These are phyloP conservation scores for Kuraishia ogatae DNA, from an alignment of 805 yeast genomes.

Conservation along the genomic window DNA sequence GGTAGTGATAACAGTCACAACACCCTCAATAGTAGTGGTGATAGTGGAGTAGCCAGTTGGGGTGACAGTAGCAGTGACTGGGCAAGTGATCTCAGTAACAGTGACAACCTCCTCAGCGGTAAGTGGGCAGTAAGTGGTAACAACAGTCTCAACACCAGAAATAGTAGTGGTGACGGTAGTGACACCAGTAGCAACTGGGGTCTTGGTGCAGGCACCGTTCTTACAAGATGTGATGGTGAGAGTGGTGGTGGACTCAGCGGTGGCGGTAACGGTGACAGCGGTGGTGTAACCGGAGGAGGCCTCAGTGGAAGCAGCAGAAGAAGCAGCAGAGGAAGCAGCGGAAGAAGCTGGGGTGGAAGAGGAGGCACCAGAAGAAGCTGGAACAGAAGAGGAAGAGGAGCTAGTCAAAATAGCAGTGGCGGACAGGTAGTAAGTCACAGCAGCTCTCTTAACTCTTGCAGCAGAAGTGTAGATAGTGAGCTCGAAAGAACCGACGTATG, in stretches of 20 bases:
- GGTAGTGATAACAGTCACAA: slow-evolving; percentile 15
- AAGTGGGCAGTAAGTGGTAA: slow-evolving; percentile 19
- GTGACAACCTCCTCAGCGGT: slow-evolving; percentile 6
- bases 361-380: slow-evolving; percentile 3
- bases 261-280: slow-evolving; percentile 13
- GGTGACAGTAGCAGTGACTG: background rate
- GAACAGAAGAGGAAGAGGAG: slow-evolving; percentile 2
- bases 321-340: slow-evolving; percentile 4
- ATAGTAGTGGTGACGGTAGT: slow-evolving; percentile 6
- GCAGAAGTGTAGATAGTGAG: slow-evolving; percentile 11
- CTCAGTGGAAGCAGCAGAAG: slow-evolving; percentile 7
- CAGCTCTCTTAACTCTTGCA: slow-evolving; percentile 15
- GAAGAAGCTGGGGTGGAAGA: slow-evolving; percentile 2
- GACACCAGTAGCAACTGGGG: slow-evolving; percentile 5
- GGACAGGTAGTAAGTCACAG: slow-evolving; percentile 14
- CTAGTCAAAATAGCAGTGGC: slow-evolving; percentile 11
- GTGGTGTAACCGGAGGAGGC: slow-evolving; percentile 9
- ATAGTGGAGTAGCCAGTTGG: slow-evolving; percentile 12
- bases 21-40: slow-evolving; percentile 7
- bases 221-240: slow-evolving; percentile 5
- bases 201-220: slow-evolving; percentile 7
- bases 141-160: slow-evolving; percentile 9
- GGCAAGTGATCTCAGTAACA: background rate
- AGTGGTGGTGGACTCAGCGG: slow-evolving; percentile 3
- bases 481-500: slow-evolving; percentile 12